A percentile compares a stretch with the other conserved stretches of the same genome.
These are phyloP conservation scores for Fusarium cicatricum DNA, from an alignment of 2,329 filamentous ascomycete genomes.

Conservation along the genomic window DNA sequence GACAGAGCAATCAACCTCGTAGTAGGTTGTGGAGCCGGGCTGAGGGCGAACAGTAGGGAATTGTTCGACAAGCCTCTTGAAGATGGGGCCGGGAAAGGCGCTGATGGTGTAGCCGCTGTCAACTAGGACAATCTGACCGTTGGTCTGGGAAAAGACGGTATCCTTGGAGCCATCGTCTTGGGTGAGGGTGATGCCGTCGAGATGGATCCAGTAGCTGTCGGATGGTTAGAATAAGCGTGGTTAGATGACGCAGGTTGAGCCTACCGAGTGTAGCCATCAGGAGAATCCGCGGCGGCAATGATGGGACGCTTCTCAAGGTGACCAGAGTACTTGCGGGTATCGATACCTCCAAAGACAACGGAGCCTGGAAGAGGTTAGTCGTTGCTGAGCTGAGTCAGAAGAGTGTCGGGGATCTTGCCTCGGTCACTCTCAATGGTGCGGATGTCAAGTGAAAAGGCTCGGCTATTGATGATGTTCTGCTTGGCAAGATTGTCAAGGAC, in stretches of 20 bases:
- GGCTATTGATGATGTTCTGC: constrained; percentile 49
- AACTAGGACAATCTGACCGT: constrained; percentile 60
- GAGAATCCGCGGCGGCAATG: constrained; percentile 52
- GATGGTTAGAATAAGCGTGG: background rate
- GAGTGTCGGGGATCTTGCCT: constrained; percentile 21
- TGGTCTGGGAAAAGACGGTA: constrained; percentile 53
- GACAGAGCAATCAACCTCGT: constrained; percentile 57
- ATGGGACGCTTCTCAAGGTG: constrained; percentile 64
- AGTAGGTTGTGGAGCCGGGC: constrained; percentile 49
- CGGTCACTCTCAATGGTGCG: constrained; percentile 44
- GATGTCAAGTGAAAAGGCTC: constrained; percentile 48
- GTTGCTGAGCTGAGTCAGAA: too few relatives aligned
- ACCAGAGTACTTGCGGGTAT: constrained; percentile 64
- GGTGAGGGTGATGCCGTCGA: constrained; percentile 49
- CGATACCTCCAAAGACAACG: constrained; percentile 64
- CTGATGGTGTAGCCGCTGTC: constrained; percentile 75
- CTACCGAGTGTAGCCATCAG: constrained; percentile 45
- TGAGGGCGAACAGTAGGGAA: constrained; percentile 57
- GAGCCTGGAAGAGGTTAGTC: constrained; percentile 24
- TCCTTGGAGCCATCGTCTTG: constrained; percentile 48
- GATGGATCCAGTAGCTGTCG: constrained; percentile 52
- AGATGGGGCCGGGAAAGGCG: constrained; percentile 68
- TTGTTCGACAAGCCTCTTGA: constrained; percentile 52
- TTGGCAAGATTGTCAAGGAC: constrained; percentile 47
- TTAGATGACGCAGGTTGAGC: background rate